These are phyloP conservation scores for Pilatotrama ljubarskyi DNA, from an alignment of 768 basidiomycete genomes.

Conservation along the genomic window DNA sequence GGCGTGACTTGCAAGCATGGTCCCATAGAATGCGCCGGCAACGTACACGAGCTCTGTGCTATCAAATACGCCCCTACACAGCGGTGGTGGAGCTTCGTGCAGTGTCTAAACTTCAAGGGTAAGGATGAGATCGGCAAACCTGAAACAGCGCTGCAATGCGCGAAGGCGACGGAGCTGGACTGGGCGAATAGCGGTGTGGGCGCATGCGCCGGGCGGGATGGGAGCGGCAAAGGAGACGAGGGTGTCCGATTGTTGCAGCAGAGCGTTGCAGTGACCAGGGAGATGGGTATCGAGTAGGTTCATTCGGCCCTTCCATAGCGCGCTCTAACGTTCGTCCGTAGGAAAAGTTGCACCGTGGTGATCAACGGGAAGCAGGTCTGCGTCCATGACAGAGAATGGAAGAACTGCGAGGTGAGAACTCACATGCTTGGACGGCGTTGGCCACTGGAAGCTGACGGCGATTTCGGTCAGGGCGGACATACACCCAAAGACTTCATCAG, in stretches of 20 bases:
- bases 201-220: slow-evolving; percentile 60
- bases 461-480: slow-evolving; percentile 64
- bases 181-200: slow-evolving; percentile 64
- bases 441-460: neutral
- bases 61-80: slow-evolving; percentile 52
- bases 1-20: slow-evolving; percentile 88
- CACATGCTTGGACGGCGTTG: neutral
- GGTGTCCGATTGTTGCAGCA: slow-evolving; percentile 63
- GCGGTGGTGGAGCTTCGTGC: slow-evolving; percentile 84
- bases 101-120: slow-evolving; percentile 78
- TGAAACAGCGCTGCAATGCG: slow-evolving; percentile 66
- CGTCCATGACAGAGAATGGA: slow-evolving; percentile 77
- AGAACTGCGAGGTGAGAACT: slow-evolving; percentile 67
- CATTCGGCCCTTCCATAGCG: neutral
- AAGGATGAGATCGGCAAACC: slow-evolving; percentile 62
- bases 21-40: slow-evolving; percentile 78
- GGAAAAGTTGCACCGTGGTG: slow-evolving; percentile 86
- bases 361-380: slow-evolving; percentile 71
- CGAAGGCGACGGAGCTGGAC: slow-evolving; percentile 58
- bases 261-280: slow-evolving; percentile 48
- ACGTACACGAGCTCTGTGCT: slow-evolving; percentile 87
- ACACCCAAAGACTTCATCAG: slow-evolving; percentile 68
- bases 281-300: slow-evolving; percentile 58
- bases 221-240: slow-evolving; percentile 61
- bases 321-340: slow-evolving; percentile 29